Evolutionary conservation across 129 eudicot species (phyloP).

Genomic region (Arctium lappa): DNA sequence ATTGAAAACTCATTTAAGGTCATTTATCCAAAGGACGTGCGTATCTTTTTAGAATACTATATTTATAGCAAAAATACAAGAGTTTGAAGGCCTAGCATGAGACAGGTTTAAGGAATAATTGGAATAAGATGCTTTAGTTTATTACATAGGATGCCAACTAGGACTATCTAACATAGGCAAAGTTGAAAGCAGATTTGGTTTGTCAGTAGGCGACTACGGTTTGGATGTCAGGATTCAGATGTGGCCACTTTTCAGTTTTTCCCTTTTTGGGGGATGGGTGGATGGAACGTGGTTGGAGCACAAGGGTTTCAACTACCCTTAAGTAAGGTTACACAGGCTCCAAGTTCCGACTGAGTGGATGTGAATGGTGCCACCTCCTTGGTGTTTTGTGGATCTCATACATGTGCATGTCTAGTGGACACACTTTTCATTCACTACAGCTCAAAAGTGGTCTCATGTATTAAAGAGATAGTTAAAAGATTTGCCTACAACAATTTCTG

Average conservation of each 20-base stretch:
- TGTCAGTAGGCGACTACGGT: too few relatives aligned
- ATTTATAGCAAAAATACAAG: neutral
- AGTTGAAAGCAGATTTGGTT: neutral
- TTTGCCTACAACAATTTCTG: constrained; percentile 10
- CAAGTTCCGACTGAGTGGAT: constrained; percentile 10
- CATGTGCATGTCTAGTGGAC: constrained; percentile 7
- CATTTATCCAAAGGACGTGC: too few relatives aligned
- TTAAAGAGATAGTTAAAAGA: neutral
- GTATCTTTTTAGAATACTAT: neutral
- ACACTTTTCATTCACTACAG: neutral
- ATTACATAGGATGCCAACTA: neutral
- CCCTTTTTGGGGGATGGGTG: neutral
- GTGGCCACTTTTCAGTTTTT: neutral
- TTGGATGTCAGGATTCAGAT: too few relatives aligned
- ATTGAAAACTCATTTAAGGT: too few relatives aligned
- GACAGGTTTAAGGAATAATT: neutral
- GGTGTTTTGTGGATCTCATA: constrained; percentile 9
- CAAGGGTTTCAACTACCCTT: neutral
- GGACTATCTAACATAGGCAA: neutral
- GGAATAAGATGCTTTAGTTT: neutral
- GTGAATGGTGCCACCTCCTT: constrained; percentile 15
- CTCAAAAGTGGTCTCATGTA: neutral
- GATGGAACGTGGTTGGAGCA: neutral
- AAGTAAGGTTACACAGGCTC: neutral
- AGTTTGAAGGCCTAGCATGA: neutral